Evolutionary conservation across 2,329 filamentous ascomycete species (phyloP).

Genomic region (Ceratocystis destructans): DNA sequence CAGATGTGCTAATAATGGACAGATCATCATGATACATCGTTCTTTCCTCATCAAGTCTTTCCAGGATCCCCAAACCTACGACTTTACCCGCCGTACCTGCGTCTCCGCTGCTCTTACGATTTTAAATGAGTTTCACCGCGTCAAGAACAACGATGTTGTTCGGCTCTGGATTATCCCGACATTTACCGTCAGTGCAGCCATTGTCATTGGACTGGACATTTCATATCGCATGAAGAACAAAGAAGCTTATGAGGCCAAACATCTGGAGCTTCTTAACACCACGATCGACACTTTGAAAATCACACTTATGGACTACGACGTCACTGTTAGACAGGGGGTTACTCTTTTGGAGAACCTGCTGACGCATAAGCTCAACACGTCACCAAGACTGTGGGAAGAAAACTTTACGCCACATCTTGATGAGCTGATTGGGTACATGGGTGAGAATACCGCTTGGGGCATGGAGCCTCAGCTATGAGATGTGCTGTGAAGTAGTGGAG

Average conservation of each 20-base stretch:
- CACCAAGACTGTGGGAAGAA: background rate
- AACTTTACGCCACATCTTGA: background rate
- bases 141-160: constrained; percentile 14
- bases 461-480: background rate
- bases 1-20: background rate
- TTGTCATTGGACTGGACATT: constrained; percentile 18
- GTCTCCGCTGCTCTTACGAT: constrained; percentile 16
- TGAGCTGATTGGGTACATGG: background rate
- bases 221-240: constrained; percentile 13
- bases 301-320: constrained; percentile 8
- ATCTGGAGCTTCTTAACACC: constrained; percentile 11
- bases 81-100: constrained; percentile 15
- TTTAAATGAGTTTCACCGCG: constrained; percentile 15
- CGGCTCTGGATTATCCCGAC: constrained; percentile 19
- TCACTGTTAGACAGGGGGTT: constrained; percentile 9
- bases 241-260: constrained; percentile 6
- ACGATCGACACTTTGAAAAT: constrained; percentile 7
- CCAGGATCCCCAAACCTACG: constrained; percentile 15
- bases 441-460: background rate
- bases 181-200: constrained; percentile 17
- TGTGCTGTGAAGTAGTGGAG: background rate
- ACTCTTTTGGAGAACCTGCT: constrained; percentile 3
- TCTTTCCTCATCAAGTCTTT: constrained; percentile 18
- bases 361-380: background rate
- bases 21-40: constrained; percentile 19